These are phyloP conservation scores for Davidsoniella australis DNA, from an alignment of 2,329 filamentous ascomycete genomes.

Conservation along the genomic window DNA sequence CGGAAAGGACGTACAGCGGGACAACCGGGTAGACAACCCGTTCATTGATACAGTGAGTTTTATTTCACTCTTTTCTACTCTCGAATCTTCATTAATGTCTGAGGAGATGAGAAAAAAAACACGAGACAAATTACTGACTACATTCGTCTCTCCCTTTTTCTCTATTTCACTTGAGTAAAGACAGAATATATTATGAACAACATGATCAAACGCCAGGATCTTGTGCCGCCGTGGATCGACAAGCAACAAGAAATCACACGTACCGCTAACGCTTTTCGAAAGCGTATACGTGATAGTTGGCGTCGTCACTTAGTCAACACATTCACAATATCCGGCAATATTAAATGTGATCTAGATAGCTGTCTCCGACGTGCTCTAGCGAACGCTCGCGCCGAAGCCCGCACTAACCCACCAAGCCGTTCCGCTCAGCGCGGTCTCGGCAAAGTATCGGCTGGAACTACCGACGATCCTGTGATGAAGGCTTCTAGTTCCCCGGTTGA, in stretches of 20 bases:
- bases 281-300: conserved; percentile 67
- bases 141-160: too few species aligned
- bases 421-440: conserved; percentile 12
- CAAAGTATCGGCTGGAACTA: conserved; percentile 27
- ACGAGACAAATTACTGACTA: not conserved
- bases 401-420: conserved; percentile 38
- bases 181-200: conserved; percentile 98
- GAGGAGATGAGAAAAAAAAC: not conserved
- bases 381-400: conserved; percentile 58
- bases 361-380: conserved; percentile 56
- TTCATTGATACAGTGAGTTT: conserved; percentile 58
- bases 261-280: conserved; percentile 52
- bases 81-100: not conserved
- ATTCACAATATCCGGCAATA: conserved; percentile 56
- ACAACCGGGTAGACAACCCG: conserved; percentile 65
- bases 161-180: conserved; percentile 1
- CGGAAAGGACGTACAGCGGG: conserved; percentile 64
- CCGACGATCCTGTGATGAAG: conserved; percentile 31
- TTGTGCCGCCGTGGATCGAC: conserved; percentile 96
- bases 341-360: conserved; percentile 40
- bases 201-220: conserved; percentile 90
- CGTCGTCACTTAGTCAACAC: conserved; percentile 61
- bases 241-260: conserved; percentile 82
- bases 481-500: conserved; percentile 22
- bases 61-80: conserved; percentile 9